Conservation (phyloP, 352 stramenopile genomes). For the Phytophthora sp. region DNA sequence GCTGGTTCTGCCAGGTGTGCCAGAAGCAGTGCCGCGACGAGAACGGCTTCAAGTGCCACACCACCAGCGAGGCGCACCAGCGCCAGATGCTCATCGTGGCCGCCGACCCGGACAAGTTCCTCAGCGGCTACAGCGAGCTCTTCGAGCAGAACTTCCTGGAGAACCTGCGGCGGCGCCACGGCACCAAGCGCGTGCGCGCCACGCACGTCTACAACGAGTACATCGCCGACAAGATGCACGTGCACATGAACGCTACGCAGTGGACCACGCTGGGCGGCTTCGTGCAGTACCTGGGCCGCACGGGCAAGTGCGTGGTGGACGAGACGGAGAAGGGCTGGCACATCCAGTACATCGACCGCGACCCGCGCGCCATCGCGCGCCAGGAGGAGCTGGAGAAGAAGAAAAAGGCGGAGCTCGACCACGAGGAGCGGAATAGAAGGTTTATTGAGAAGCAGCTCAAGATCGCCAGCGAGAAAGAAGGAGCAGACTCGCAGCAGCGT, state of each 20-base stretch:
- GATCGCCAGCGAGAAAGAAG: conserved; percentile 48
- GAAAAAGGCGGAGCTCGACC: conserved; percentile 89
- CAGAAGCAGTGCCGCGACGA: conserved; percentile 99
- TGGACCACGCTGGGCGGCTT: conserved; percentile 98
- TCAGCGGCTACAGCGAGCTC: conserved; percentile 90
- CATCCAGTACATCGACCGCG: conserved; percentile 95
- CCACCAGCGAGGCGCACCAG: conserved; percentile 97
- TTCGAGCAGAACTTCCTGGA: conserved; percentile 98
- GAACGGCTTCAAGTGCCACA: conserved; percentile 99
- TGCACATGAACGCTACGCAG: conserved; percentile 99
- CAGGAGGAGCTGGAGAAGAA: conserved; percentile 90
- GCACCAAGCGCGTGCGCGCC: conserved; percentile 96
- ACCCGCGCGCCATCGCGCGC: conserved; percentile 90
- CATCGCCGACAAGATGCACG: conserved; percentile 98
- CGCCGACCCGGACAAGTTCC: conserved; percentile 95
- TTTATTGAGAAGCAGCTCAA: conserved; percentile 85
- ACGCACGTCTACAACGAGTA: conserved; percentile 99
- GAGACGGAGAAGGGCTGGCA: conserved; percentile 99
- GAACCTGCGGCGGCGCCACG: conserved; percentile 93
- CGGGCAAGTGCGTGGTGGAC: conserved; percentile 96
- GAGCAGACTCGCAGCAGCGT: conserved; percentile 31
- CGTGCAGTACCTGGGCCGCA: conserved; percentile 98
- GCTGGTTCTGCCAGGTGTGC: conserved; percentile 99
- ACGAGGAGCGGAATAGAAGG: conserved; percentile 83
- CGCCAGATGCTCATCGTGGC: conserved; percentile 99